phyloP scores from a whole-genome alignment of 352 stramenopile species.

The Phytophthora boehmeriae region DNA sequence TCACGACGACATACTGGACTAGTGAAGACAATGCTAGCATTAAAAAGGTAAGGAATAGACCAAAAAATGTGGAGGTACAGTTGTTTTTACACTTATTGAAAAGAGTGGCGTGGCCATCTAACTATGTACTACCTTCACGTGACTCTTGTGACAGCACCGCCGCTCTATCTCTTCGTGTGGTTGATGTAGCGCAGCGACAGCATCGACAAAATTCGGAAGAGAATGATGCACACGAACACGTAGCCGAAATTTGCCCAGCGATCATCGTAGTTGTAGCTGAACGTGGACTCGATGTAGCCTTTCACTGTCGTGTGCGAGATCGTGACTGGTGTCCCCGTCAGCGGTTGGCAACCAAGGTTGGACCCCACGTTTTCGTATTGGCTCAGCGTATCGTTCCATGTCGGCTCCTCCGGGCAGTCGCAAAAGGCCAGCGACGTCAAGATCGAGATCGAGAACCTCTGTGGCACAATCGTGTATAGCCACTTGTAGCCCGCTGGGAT shows the following conservation, averaged over 20 bases:
- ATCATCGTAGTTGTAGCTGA: constrained; percentile 6
- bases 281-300: constrained; percentile 2
- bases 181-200: constrained; percentile 3
- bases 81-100: background rate
- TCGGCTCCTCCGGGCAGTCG: constrained; percentile 2
- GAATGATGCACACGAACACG: background rate
- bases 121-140: background rate
- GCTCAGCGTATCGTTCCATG: background rate
- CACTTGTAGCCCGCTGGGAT: constrained; percentile 1
- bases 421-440: constrained; percentile 1
- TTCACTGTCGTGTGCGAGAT: constrained; percentile 1
- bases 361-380: background rate
- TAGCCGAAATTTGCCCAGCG: constrained; percentile 4
- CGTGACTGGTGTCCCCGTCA: background rate
- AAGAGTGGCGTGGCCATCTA: background rate
- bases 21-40: too few relatives aligned
- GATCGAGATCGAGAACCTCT: constrained; percentile 3
- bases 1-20: too few relatives aligned
- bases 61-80: constrained; percentile 20
- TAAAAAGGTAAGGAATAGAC: too few relatives aligned
- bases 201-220: constrained; percentile 2
- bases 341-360: background rate
- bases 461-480: constrained; percentile 2
- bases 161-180: constrained; percentile 1
- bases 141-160: background rate